Base-by-base conservation (phyloP, 2,329 filamentous ascomycete genomes). In the Thelonectria olida region DNA sequence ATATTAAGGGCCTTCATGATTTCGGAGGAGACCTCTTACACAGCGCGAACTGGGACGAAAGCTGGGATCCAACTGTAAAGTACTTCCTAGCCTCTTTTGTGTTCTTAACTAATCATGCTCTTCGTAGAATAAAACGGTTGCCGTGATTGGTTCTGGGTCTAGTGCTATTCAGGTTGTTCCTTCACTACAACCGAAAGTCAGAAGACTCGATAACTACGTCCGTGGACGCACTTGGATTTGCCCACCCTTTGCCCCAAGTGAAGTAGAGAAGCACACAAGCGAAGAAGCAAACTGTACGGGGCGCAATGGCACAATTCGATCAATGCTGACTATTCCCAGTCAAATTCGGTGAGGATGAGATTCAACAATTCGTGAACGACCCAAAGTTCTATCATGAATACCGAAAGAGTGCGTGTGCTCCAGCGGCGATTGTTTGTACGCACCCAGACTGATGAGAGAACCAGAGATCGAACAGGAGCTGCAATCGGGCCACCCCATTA, bases 101-200 rank as follows among this genome's bases (percentile, higher is more conserved):
- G 31, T 34, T 34, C 31, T 15, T 34, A 5, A 6, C 31, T 22
- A 10, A 20, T 7, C 6, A 36, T 8, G 17, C 48, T 7, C 19
- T 25, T 15, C 10, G 48, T 17, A 27, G 25, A 49, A 19, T n/a
- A 59, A 59, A 31, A 28, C 27, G 7, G 56, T 59, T 15, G 48
- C 28, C 2, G 49, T 59, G 1, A 59, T 54, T n/a, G 56, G 56
- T 5, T 31, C 25, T 4, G 56, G 56, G 5, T 53, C 28, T 8
- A 47, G 39, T 12, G 56, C 41, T 19, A 52, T 59, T 15, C 56
- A 59, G 34, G 19, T 59, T 23, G 45, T 57, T 2, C 19, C 54
- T 4, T 22, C 44, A 2, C 25, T 57, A 1, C 44, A 50, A 34
- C n/a, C 22, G 4, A 5, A 50, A 17, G 54, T 50, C 22, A 42